Percentiles rank a stretch among this genome's conserved stretches.
Conservation (phyloP, 768 basidiomycete genomes). For the Pleurotus tuoliensis region DNA sequence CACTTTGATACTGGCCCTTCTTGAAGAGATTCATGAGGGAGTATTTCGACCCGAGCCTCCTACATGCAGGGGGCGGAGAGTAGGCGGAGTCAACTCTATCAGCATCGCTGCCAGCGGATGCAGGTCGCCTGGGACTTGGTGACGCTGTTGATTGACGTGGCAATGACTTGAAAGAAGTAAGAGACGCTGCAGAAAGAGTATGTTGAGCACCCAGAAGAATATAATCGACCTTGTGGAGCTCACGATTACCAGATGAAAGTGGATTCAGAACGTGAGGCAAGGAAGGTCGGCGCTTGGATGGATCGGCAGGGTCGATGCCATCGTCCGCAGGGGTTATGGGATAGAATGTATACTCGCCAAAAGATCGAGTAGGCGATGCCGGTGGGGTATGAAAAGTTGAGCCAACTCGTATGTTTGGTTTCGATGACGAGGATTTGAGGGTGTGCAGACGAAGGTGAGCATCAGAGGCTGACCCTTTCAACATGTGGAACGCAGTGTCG, state of each 20-base stretch:
- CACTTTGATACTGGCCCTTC: slow-evolving; percentile 39
- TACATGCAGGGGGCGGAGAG: slow-evolving; percentile 23
- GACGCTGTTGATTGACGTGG: slow-evolving; percentile 14
- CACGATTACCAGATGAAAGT: slow-evolving; percentile 27
- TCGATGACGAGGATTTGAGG: slow-evolving; percentile 29
- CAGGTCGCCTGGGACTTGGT: slow-evolving; percentile 49
- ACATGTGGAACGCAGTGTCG: slow-evolving; percentile 63
- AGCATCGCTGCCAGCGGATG: slow-evolving; percentile 69
- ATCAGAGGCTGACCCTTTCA: slow-evolving; percentile 19
- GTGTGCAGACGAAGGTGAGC: slow-evolving; percentile 3
- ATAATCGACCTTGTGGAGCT: slow-evolving; percentile 20
- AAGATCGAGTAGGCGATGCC: slow-evolving; percentile 34
- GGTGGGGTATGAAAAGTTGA: slow-evolving; percentile 30
- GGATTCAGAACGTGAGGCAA: slow-evolving; percentile 52
- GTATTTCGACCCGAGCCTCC: slow-evolving; percentile 63
- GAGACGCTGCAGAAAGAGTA: neutral
- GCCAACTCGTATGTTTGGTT: slow-evolving; percentile 9
- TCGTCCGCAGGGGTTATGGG: slow-evolving; percentile 26
- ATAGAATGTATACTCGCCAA: slow-evolving; percentile 45
- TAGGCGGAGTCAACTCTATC: slow-evolving; percentile 27
- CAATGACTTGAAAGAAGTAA: slow-evolving; percentile 15
- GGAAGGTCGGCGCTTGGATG: slow-evolving; percentile 59
- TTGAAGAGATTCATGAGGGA: slow-evolving; percentile 74
- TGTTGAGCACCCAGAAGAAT: neutral
- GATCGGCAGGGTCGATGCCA: slow-evolving; percentile 25